Evolutionary conservation across 495 filamentous ascomycete genomes (phyloP), one percentile per base, ranked within the genome.

Genomic region (Penicillium coprophilum): DNA sequence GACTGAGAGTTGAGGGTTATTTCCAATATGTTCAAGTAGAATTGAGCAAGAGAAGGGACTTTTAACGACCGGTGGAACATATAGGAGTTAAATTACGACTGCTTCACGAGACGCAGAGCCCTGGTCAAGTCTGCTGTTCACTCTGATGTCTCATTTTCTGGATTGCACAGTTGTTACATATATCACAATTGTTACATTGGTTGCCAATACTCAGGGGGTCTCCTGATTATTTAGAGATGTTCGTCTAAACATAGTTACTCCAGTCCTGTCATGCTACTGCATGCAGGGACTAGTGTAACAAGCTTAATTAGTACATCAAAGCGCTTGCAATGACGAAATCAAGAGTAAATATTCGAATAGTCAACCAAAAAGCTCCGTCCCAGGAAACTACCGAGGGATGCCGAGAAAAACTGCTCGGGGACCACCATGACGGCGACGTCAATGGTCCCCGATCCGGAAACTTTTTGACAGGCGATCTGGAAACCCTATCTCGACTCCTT

Each of bases 371-470:
- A 24, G 5, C 9, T 21, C 24, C 15, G 34, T 3, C 1, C 17
- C 27, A 8, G 11, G 36, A 12, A 53, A 55, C n/a, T 52, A 32
- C 32, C 49, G 38, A 47, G 50, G 36, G 55, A 61, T 11, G 43
- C 38, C 24, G 55, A 23, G 15, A 20, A 21, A 31, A 47, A 54
- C 31, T 13, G 24, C 27, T 58, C 59, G 59, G 59, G 59, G 59
- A 62, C 50, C 59, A 57, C 24, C n/a, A 31, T 19, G 9, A 17
- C 44, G 45, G 39, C 51, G 52, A 54, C 31, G 31, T 54, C 5
- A 19, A 39, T 58, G 62, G 62, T 64, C 62, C 62, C 62, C 62
- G 59, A 58, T 55, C 21, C 46, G 57, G 56, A 31, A 46, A 55
- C 50, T 28, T 49, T n/a, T 44, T 50, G 27, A 21, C 20, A 23